Base-by-base conservation (phyloP, 805 yeast genomes). In the Candida chauliodis region DNA sequence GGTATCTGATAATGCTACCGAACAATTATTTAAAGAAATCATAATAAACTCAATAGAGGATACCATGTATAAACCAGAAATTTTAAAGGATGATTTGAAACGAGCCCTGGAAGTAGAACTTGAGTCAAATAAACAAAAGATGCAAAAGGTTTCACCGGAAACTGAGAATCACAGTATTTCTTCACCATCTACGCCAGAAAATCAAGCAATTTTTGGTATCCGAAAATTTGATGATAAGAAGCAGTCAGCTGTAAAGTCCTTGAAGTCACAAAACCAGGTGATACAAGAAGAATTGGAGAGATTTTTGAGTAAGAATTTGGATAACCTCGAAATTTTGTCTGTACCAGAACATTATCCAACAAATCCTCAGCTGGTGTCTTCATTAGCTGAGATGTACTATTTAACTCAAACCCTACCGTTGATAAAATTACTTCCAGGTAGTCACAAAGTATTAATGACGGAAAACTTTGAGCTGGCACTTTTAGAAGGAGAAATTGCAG, bases 401-500 rank as follows among this genome's bases (percentile, higher is more conserved):
- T 74, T 86, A 37, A 85, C 95, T 1, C 96, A 91, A 54, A 84
- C 96, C 0, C 66, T 89, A 30, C 98, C 96, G 0, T 61, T 90
- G 32, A 80, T 85, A 5, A 87, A 84, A 49, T 66, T 91, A 15
- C 65, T 93, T 21, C 88, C 95, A 0, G 75, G 89, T 22, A 79
- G 96, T 3, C 96, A 90, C 53, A 93, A 93, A 54, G 81, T 85
- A 0, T 67, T 91, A 26, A 78, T 89, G 22, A 85, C 98, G 0
- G 91, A 87, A 36, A 78, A 85, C 40, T 93, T 78, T 61, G 95
- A 88, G 53, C 76, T 84, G 50, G 86, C 95, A 0, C 65, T 90
- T 23, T 75, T 87, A 10, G 99, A 93, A 55, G 96, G 96, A 3
- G 84, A 90, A 55, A 80, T 91, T 2, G 86, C 95, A 0, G 96